Evolutionary conservation across 75 land plant species (phyloP).

Genomic region (Cupressus sempervirens): DNA sequence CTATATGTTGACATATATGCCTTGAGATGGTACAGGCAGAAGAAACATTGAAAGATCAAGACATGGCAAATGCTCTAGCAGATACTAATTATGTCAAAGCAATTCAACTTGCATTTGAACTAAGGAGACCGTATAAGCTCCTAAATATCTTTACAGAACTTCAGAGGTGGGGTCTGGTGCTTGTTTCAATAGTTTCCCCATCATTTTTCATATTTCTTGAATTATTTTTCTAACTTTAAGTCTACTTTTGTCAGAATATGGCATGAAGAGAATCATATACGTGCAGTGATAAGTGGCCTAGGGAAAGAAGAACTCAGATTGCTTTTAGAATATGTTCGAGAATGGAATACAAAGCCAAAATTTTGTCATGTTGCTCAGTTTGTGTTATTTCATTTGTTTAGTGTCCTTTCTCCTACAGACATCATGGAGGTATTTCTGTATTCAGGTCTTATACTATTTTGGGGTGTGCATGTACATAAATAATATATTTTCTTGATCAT

Average conservation of each 20-base stretch:
- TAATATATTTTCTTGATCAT: not conserved
- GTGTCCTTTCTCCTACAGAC: slow-evolving; percentile 61
- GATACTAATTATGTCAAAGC: slow-evolving; percentile 87
- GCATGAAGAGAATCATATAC: slow-evolving; percentile 33
- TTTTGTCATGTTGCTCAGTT: slow-evolving; percentile 87
- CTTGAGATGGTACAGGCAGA: slow-evolving; percentile 59
- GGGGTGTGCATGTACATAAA: not conserved
- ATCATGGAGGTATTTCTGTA: slow-evolving; percentile 56
- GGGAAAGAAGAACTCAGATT: slow-evolving; percentile 65
- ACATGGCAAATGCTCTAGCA: slow-evolving; percentile 83
- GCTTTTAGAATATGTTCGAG: slow-evolving; percentile 80
- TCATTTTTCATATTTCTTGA: not conserved
- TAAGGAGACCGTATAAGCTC: slow-evolving; percentile 79
- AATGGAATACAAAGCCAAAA: slow-evolving; percentile 96
- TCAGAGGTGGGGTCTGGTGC: slow-evolving; percentile 43
- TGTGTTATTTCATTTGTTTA: slow-evolving; percentile 61
- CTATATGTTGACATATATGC: not conserved
- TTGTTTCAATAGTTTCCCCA: not conserved
- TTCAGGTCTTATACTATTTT: not conserved
- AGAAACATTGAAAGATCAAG: slow-evolving; percentile 76
- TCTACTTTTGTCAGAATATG: slow-evolving; percentile 37
- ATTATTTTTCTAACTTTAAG: not conserved
- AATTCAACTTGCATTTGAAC: slow-evolving; percentile 83
- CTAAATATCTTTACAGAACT: slow-evolving; percentile 67
- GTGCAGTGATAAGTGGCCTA: slow-evolving; percentile 42